These are phyloP conservation scores for Lojkania enalia DNA, from an alignment of 2,329 filamentous ascomycete species.

Conservation along the genomic window DNA sequence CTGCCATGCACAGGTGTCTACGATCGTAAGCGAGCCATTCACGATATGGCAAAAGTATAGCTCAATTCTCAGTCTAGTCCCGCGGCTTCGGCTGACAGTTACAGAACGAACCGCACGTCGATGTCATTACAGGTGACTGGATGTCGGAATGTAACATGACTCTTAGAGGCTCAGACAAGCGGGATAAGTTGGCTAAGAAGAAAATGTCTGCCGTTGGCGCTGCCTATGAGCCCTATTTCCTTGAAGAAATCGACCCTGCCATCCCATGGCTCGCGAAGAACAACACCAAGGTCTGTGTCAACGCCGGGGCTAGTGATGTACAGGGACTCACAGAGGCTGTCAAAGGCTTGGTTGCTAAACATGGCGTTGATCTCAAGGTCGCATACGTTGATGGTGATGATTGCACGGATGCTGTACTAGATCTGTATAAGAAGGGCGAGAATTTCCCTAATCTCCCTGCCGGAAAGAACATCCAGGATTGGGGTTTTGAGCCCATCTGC, in stretches of 20 bases:
- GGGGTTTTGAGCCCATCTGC: slow-evolving; percentile 28
- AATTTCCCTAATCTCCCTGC: slow-evolving; percentile 25
- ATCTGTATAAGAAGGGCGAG: slow-evolving; percentile 24
- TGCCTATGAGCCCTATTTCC: slow-evolving; percentile 26
- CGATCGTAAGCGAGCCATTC: slow-evolving; percentile 26
- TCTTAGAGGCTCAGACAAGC: slow-evolving; percentile 23
- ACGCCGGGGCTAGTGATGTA: slow-evolving; percentile 25
- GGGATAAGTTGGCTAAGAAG: slow-evolving; percentile 23
- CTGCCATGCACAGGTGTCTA: slow-evolving; percentile 17
- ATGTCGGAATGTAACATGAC: slow-evolving; percentile 35
- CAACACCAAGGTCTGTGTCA: slow-evolving; percentile 25
- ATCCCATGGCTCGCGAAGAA: slow-evolving; percentile 27
- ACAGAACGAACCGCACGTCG: slow-evolving; percentile 25
- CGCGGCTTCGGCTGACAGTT: slow-evolving; percentile 7
- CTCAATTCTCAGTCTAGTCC: slow-evolving; percentile 7
- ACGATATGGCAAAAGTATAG: slow-evolving; percentile 25
- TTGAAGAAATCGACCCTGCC: slow-evolving; percentile 27
- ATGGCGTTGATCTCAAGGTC: slow-evolving; percentile 41
- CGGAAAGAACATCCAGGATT: slow-evolving; percentile 28
- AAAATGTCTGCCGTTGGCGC: slow-evolving; percentile 21
- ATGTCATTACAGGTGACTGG: slow-evolving; percentile 30
- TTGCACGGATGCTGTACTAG: slow-evolving; percentile 34
- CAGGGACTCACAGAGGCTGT: slow-evolving; percentile 21
- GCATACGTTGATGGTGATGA: slow-evolving; percentile 52
- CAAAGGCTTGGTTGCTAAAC: slow-evolving; percentile 19